phyloP scores from a whole-genome alignment of 1,139 yeast species.

The Saccharomyces pastorianus region DNA sequence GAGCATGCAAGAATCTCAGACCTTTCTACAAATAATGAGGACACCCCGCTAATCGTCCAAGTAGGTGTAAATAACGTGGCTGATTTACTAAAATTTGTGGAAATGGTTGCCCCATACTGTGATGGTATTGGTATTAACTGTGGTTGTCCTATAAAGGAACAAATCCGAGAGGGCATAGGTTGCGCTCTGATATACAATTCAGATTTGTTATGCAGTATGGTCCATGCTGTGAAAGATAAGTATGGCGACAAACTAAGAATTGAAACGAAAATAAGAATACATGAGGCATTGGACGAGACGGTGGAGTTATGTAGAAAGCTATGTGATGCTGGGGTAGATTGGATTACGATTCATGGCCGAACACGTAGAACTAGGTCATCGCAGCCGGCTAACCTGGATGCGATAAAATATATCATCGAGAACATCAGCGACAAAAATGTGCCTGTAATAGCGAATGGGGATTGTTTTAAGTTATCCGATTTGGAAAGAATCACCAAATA shows the following conservation, averaged over 20 bases:
- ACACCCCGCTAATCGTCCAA: constrained; percentile 74
- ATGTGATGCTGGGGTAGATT: constrained; percentile 85
- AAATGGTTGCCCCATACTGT: constrained; percentile 81
- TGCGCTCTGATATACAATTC: constrained; percentile 89
- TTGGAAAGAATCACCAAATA: constrained; percentile 48
- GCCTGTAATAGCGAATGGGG: constrained; percentile 95
- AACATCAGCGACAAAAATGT: constrained; percentile 39
- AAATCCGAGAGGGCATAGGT: constrained; percentile 91
- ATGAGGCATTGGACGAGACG: constrained; percentile 65
- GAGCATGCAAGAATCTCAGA: constrained; percentile 73
- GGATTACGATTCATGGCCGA: constrained; percentile 90
- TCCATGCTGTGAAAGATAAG: constrained; percentile 64
- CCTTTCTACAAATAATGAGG: constrained; percentile 65
- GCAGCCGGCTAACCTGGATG: constrained; percentile 73
- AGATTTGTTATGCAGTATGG: constrained; percentile 76
- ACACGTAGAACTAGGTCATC: constrained; percentile 79
- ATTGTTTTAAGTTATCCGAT: constrained; percentile 65
- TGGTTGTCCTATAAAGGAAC: constrained; percentile 96
- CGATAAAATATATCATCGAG: constrained; percentile 59
- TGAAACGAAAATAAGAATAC: constrained; percentile 89
- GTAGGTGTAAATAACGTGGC: constrained; percentile 83
- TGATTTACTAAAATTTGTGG: constrained; percentile 77
- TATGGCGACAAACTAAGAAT: constrained; percentile 64
- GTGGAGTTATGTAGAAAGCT: constrained; percentile 61
- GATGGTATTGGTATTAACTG: constrained; percentile 95